Evolutionary conservation across 805 yeast genomes (phyloP).

Genomic region (Candida methanosorbosa): DNA sequence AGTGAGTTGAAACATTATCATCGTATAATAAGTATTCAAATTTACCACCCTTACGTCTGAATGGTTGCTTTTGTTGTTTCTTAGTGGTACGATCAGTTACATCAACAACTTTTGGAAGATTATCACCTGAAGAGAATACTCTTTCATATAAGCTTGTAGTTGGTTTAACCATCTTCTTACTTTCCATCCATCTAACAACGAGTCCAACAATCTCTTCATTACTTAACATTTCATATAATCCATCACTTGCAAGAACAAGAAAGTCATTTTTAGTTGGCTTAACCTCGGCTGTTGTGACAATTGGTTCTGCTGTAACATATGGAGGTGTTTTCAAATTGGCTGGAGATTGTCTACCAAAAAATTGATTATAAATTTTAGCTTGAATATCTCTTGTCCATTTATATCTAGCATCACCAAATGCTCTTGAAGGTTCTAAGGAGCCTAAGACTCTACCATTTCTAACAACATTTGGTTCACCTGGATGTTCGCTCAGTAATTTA

Average conservation of each 20-base stretch:
- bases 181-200: constrained; percentile 90
- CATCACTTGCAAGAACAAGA: constrained; percentile 89
- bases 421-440: constrained; percentile 88
- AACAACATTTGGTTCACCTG: constrained; percentile 78
- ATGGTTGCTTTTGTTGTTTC: constrained; percentile 61
- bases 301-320: constrained; percentile 96
- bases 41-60: constrained; percentile 37
- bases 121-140: constrained; percentile 22
- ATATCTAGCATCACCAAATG: constrained; percentile 95
- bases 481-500: constrained; percentile 80
- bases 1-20: constrained; percentile 83
- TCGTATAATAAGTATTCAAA: constrained; percentile 61
- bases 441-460: constrained; percentile 89
- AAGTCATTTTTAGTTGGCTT: constrained; percentile 70
- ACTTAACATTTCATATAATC: constrained; percentile 82
- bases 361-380: constrained; percentile 58
- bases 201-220: constrained; percentile 90
- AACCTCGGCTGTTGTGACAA: constrained; percentile 71
- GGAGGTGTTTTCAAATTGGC: constrained; percentile 81
- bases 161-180: constrained; percentile 52
- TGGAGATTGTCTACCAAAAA: constrained; percentile 77
- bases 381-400: constrained; percentile 74
- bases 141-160: constrained; percentile 36
- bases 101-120: constrained; percentile 55
- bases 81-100: constrained; percentile 49